Base-by-base conservation (phyloP, 805 yeast genomes). In the Saturnispora sanitii region DNA sequence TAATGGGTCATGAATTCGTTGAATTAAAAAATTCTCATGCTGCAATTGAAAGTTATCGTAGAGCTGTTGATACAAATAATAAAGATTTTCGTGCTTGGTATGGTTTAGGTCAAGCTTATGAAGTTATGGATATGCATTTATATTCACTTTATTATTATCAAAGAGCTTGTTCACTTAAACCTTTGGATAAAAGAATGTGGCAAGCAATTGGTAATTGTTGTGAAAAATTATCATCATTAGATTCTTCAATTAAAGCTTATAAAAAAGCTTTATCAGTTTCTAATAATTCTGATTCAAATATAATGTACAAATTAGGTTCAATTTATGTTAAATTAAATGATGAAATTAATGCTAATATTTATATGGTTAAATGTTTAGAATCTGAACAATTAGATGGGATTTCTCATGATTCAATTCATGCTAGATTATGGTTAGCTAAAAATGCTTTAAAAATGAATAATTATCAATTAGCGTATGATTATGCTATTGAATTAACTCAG, bases 1-100 rank as follows among this genome's bases (percentile, higher is more conserved):
- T 92, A 43, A 87, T 92, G 96, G 99, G 99, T 9, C 99, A 92
- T 61, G 99, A 92, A 62, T 92, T 85, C 64, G 94, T 92, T 13
- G 99, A 92, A 58, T 69, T 92, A 51, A 88, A 90, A 55, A 92
- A 92, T 61, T 82, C 95, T 1, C 95, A 92, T 60, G 97, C 97
- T 1, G 98, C 98, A 1, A 92, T 92, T 41, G 96, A 90, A 64
- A 79, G 94, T 44, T 92, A 92, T 56, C 65, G 97, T 49, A 66
- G 95, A 33, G 99, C 97, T 0, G 90, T 88, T 1, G 96, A 87
- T 56, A 79, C 88, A 2, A 85, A 84, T 54, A 73, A 78, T 34
- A 80, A 82, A 54, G 98, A 92, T 57, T 94, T 83, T 58, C 68
- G 95, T 38, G 97, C 97, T 0, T 92, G 98, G 99, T 92, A 90